A percentile compares a stretch with the other conserved stretches of the same genome.
These are phyloP conservation scores for Margaritispora aquatica DNA, from an alignment of 495 filamentous ascomycete genomes.

Conservation along the genomic window DNA sequence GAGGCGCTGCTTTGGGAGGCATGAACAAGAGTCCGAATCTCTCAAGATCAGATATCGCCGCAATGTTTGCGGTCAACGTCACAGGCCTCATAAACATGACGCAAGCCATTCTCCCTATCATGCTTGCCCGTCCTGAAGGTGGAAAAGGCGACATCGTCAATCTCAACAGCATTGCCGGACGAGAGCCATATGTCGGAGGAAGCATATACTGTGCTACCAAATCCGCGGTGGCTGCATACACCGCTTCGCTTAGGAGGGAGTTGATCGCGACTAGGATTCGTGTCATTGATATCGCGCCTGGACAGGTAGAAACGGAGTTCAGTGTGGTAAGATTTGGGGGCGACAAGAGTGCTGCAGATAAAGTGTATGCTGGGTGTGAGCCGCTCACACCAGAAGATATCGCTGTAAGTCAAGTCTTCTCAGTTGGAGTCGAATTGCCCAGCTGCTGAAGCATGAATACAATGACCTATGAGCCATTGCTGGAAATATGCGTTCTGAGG, in stretches of 20 bases:
- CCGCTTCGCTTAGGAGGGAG: slow-evolving; percentile 83
- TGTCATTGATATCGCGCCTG: slow-evolving; percentile 89
- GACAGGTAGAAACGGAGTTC: slow-evolving; percentile 98
- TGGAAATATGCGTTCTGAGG: no score
- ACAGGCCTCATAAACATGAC: slow-evolving; percentile 96
- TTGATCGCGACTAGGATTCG: slow-evolving; percentile 80
- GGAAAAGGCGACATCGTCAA: slow-evolving; percentile 94
- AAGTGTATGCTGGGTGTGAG: slow-evolving; percentile 83
- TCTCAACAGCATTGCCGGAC: slow-evolving; percentile 89
- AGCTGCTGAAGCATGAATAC: no score
- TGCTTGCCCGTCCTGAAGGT: slow-evolving; percentile 58
- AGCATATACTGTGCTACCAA: slow-evolving; percentile 97
- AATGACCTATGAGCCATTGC: no score
- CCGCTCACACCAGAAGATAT: slow-evolving; percentile 95
- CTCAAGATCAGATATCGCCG: slow-evolving; percentile 82
- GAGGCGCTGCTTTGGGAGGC: no score
- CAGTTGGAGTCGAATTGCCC: no score
- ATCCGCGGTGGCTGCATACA: slow-evolving; percentile 85
- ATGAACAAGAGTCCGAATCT: no score
- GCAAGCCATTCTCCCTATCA: slow-evolving; percentile 80
- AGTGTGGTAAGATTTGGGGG: slow-evolving; percentile 88
- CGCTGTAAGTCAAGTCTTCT: no score
- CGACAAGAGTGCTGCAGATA: slow-evolving; percentile 88
- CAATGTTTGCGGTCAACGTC: slow-evolving; percentile 92
- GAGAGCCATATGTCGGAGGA: slow-evolving; percentile 84